phyloP scores from a whole-genome alignment of 495 filamentous ascomycete species.

The Aspergillus incahuasiensis region DNA sequence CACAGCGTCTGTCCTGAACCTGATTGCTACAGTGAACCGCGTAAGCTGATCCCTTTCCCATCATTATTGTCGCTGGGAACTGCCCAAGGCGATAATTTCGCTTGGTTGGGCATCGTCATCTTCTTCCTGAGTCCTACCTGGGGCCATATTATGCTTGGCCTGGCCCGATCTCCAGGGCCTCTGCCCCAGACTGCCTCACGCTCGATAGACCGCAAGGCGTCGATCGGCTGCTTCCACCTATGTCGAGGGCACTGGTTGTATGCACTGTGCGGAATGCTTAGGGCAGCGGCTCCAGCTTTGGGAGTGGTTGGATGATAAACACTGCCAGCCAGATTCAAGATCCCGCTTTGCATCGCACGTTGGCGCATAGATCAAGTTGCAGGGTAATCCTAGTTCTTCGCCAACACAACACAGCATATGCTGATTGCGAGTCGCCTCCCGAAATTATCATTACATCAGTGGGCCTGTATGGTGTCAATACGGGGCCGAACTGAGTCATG shows the following conservation, averaged over 20 bases:
- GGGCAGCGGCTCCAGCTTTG: conserved; percentile 4
- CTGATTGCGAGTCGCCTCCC: neutral
- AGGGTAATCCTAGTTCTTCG: neutral
- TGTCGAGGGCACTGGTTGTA: neutral
- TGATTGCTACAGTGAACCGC: neutral
- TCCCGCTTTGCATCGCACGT: conserved; percentile 3
- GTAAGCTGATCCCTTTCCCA: conserved; percentile 2
- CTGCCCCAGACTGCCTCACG: neutral
- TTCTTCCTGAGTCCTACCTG: neutral
- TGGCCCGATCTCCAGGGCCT: neutral
- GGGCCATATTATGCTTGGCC: neutral
- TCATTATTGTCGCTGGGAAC: neutral
- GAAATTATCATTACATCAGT: conserved; percentile 1
- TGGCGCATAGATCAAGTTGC: neutral
- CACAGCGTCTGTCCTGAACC: neutral
- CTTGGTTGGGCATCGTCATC: conserved; percentile 18
- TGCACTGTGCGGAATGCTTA: too few relatives aligned
- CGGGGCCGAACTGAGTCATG: conserved; percentile 2
- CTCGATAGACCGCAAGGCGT: conserved; percentile 9
- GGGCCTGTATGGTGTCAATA: neutral
- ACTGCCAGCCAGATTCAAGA: neutral
- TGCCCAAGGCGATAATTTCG: conserved; percentile 11
- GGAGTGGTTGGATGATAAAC: neutral
- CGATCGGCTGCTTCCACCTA: conserved; percentile 8
- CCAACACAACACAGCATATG: neutral